Base-by-base conservation (phyloP, 1,284 basidiomycete species). In the Apiotrichum akiyoshidainum region DNA sequence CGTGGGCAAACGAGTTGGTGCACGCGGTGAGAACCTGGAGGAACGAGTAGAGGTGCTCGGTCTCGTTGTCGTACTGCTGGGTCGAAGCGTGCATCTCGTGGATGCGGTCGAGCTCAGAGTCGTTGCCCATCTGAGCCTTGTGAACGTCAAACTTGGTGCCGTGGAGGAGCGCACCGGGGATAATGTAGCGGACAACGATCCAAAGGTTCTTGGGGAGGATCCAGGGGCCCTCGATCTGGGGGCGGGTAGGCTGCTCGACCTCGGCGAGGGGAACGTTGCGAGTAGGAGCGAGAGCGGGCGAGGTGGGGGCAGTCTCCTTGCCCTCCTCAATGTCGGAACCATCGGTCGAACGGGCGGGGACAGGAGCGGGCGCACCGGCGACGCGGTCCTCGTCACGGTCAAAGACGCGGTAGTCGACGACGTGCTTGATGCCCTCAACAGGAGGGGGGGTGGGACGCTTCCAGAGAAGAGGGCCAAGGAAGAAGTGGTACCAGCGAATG, bases 11-110 rank as follows among this genome's bases (percentile, higher is more conserved):
- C 12, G 78, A 80, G 48, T 78, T 78, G 54, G 77, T 80, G 60
- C 80, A 81, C 17, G 80, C 80, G 11, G 81, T 81, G 48, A 82
- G 57, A 54, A 81, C 79, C 60, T 82, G 80, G 42, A 82, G 70
- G 71, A 81, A 82, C 13, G 79, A 79, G 74, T 73, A 82, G 26
- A 77, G 60, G 65, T 81, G 79, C 64, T 82, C 80, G 54, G 78
- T 78, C 65, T 77, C 76, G 68, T 81, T 81, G 57, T 73, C 71
- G 70, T 80, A 81, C 59, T 79, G 78, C 46, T 68, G 68, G 35
- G 78, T 72, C 26, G 68, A 67, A 19, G 68, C 67, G 68, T 80
- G 77, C 57, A 81, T 59, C 34, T 47, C 35, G 35, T 40, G 37
- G 33, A 59, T 45, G 22, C 54, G 58, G 21, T 31, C 54, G n/a